A percentile compares a stretch with the other conserved stretches of the same genome.
These are phyloP conservation scores for Sporobolomyces pararoseus DNA, from an alignment of 768 basidiomycete genomes.

Conservation along the genomic window DNA sequence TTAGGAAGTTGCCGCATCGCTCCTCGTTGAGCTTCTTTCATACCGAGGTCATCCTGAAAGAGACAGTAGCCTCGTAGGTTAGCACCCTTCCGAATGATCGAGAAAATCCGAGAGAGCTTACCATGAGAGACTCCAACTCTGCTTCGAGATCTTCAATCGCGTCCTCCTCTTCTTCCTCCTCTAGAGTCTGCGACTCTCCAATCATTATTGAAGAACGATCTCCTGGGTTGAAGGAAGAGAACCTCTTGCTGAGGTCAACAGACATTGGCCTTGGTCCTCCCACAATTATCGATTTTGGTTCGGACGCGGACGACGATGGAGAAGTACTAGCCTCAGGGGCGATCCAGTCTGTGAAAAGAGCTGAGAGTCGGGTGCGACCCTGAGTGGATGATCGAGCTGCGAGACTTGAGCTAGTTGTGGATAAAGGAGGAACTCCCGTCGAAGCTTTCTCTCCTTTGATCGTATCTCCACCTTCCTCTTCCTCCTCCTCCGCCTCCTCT, in stretches of 20 bases:
- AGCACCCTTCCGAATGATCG: background rate
- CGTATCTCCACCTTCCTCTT: constrained; percentile 50
- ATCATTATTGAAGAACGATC: constrained; percentile 12
- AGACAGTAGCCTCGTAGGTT: background rate
- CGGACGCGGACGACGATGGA: background rate
- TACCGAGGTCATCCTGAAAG: constrained; percentile 64
- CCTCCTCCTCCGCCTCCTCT: constrained; percentile 54
- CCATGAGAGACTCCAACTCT: constrained; percentile 63
- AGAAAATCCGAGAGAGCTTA: constrained; percentile 49
- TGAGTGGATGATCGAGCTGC: background rate
- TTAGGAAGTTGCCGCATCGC: constrained; percentile 62
- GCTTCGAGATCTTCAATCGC: constrained; percentile 45
- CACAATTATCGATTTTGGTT: constrained; percentile 28
- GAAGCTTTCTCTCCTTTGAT: constrained; percentile 35
- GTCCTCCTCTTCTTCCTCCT: constrained; percentile 50
- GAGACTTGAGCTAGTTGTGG: constrained; percentile 2
- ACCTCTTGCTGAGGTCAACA: constrained; percentile 11
- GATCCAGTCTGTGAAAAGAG: constrained; percentile 43
- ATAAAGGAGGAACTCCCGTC: background rate
- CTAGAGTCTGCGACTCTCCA: constrained; percentile 38
- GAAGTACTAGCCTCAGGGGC: constrained; percentile 17
- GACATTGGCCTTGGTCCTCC: constrained; percentile 38
- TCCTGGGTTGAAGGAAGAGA: constrained; percentile 36
- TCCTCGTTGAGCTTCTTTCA: constrained; percentile 66
- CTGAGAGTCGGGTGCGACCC: constrained; percentile 34